phyloP scores from a whole-genome alignment of 352 stramenopile genomes.

The Plasmopara viticola region DNA sequence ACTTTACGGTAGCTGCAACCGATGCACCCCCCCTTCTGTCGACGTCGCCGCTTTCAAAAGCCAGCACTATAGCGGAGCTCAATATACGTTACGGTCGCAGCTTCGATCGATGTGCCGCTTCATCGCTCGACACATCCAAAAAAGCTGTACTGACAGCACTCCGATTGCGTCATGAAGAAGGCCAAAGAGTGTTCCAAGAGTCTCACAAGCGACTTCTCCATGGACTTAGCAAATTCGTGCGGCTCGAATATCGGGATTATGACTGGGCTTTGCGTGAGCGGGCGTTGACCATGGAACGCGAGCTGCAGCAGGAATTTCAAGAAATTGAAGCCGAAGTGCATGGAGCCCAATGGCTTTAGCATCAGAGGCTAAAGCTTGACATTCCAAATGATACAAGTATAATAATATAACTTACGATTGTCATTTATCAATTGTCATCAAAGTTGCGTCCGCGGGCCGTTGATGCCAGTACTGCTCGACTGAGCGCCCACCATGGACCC shows the following conservation, averaged over 20 bases:
- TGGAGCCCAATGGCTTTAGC: slow-evolving; percentile 25
- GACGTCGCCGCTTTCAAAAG: slow-evolving; percentile 6
- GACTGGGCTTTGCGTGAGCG: slow-evolving; percentile 44
- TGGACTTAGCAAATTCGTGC: slow-evolving; percentile 54
- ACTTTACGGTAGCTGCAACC: slow-evolving; percentile 13
- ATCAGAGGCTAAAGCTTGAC: slow-evolving; percentile 6
- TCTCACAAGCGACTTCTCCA: slow-evolving; percentile 41
- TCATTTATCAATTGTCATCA: slow-evolving; percentile 10
- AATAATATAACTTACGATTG: too few relatives aligned
- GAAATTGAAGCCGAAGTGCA: slow-evolving; percentile 36
- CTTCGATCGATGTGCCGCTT: slow-evolving; percentile 18
- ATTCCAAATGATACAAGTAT: too few relatives aligned
- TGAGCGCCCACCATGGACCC: slow-evolving; percentile 44
- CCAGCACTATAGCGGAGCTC: slow-evolving; percentile 5
- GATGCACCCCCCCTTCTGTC: slow-evolving; percentile 10
- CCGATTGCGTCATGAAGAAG: slow-evolving; percentile 34
- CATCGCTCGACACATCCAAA: slow-evolving; percentile 29
- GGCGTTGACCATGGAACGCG: slow-evolving; percentile 51
- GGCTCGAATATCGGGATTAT: slow-evolving; percentile 41
- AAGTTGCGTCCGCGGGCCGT: slow-evolving; percentile 38
- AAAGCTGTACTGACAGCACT: slow-evolving; percentile 31
- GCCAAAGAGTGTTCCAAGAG: slow-evolving; percentile 33
- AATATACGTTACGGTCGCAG: slow-evolving; percentile 5
- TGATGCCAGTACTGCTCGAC: slow-evolving; percentile 13
- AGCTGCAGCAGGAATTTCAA: slow-evolving; percentile 53